phyloP scores from a whole-genome alignment of 1,284 basidiomycete genomes.

The Peniophora sp. region DNA sequence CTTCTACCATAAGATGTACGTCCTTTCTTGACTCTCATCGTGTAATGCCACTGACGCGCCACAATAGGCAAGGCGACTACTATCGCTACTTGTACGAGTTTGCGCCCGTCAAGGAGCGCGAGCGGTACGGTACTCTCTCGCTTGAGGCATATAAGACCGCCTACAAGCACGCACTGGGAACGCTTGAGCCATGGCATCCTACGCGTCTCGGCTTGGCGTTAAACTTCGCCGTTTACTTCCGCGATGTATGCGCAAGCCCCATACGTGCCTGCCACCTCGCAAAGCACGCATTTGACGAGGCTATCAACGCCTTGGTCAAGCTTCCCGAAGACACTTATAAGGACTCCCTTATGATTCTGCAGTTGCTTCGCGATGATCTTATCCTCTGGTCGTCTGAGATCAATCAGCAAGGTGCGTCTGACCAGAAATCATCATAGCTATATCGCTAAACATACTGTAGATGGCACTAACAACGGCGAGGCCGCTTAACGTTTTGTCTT shows the following conservation, averaged over 20 bases:
- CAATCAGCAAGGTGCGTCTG: constrained; percentile 25
- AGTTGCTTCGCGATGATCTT: constrained; percentile 57
- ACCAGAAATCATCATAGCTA: no score
- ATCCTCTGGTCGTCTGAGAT: constrained; percentile 39
- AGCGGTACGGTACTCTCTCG: constrained; percentile 44
- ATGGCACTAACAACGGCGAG: no score
- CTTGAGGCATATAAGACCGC: constrained; percentile 59
- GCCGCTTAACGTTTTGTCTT: no score
- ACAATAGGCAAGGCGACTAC: constrained; percentile 57
- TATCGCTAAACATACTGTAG: no score
- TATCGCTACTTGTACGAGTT: constrained; percentile 64
- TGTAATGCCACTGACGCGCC: neutral
- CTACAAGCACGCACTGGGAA: constrained; percentile 54
- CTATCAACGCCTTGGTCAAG: constrained; percentile 39
- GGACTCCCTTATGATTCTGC: constrained; percentile 60
- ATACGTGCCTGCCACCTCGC: constrained; percentile 90
- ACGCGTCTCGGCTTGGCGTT: constrained; percentile 85
- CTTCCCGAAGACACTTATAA: constrained; percentile 38
- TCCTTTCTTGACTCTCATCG: constrained; percentile 2
- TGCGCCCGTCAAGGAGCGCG: constrained; percentile 33
- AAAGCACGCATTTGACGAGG: constrained; percentile 67
- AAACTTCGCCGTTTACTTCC: constrained; percentile 97
- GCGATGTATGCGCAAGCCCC: constrained; percentile 89
- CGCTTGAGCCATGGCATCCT: constrained; percentile 54
- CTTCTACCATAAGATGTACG: constrained; percentile 64